Base-by-base conservation (phyloP, 2,329 filamentous ascomycete species). In the Penicillium oxalicum region DNA sequence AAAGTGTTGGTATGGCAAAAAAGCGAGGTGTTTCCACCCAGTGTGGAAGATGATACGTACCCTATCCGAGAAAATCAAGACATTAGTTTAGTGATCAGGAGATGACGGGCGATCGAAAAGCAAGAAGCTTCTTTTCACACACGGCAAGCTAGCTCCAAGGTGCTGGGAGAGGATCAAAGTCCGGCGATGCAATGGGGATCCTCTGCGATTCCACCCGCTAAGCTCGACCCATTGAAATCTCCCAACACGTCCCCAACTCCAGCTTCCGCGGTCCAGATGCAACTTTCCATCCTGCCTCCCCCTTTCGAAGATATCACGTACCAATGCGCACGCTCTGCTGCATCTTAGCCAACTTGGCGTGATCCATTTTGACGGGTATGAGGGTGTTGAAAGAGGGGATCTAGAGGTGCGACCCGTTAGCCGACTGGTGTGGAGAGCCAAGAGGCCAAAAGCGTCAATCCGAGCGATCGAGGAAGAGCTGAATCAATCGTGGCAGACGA, bases 251-350 rank as follows among this genome's bases (percentile, higher is more conserved):
- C 13, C 32, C 29, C 40, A 9, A 39, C 12, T 11, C 42, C 29
- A 40, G 9, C 29, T 39, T 12, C 26, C 34, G 25, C 18, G 12
- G 29, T 11, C 27, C 12, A 5, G 13, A 52, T 25, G 24, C 5
- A 3, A 2, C 35, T 6, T 28, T 6, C 35, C 9, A 4, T 32
- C 4, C n/a, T 5, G 3, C 5, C 11, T 25, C 18, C 34, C 12
- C 29, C 8, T 32, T 5, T 8, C 32, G 5, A n/a, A n/a, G 18
- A 48, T 49, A 45, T 49, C 49, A 82, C 84, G 65, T 82, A 88
- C 86, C 86, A 75, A 84, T 88, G 71, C 81, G 79, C 69, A 80
- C 79, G 64, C 78, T 79, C 73, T 77, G 75, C 73, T 83, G 80
- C 78, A 84, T 79, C 70, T 73, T 80, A 69, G 79, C 79, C 67